Evolutionary conservation across 495 filamentous ascomycete species (phyloP), one percentile per base, ranked within the genome.

Genomic region (Penicillium ochrochloron): DNA sequence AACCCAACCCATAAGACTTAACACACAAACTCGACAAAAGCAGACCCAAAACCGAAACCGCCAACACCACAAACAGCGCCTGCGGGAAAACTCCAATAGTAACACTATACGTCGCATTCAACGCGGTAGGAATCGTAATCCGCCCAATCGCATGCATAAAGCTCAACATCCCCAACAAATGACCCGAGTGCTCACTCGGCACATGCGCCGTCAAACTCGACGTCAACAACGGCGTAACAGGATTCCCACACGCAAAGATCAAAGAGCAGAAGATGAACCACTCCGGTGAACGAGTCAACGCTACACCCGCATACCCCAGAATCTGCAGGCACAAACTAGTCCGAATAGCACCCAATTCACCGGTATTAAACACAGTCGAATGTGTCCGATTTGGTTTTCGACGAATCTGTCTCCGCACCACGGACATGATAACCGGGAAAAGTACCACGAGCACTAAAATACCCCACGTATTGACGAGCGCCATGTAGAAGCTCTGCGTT

Each of bases 61-160:
- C 44, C 23, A 64, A 21, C 12, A 64, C 7, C 11, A 55, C 25
- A 21, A 64, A 64, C 12, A 64, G 17, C 27, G 62, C 42, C 21
- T 34, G 42, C 5, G 62, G 62, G 4, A 21, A 60, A 3, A 44
- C 5, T 0, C 62, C 62, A 12, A 64, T 42, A 1, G 62, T 64
- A 17, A 46, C 31, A n/a, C 62, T 60, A 54, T 64, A 64, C 11
- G 37, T 54, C 12, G 56, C 56, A 48, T 60, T 64, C 35, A 64
- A 35, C 19, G 33, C 21, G 21, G 62, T 46, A 2, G 62, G 62
- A 11, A 64, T 27, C 11, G 37, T 33, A 4, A 64, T 34, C 21
- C 62, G 44, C 17, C 34, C 34, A 46, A 64, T 59, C 9, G 62
- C 56, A 64, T 64, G 56, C 25, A 64, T 9, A 46, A 64, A 64